A percentile compares a stretch with the other conserved stretches of the same genome.
These are phyloP conservation scores for Talaromyces sp. DNA, from an alignment of 2,329 filamentous ascomycete species.

Conservation along the genomic window DNA sequence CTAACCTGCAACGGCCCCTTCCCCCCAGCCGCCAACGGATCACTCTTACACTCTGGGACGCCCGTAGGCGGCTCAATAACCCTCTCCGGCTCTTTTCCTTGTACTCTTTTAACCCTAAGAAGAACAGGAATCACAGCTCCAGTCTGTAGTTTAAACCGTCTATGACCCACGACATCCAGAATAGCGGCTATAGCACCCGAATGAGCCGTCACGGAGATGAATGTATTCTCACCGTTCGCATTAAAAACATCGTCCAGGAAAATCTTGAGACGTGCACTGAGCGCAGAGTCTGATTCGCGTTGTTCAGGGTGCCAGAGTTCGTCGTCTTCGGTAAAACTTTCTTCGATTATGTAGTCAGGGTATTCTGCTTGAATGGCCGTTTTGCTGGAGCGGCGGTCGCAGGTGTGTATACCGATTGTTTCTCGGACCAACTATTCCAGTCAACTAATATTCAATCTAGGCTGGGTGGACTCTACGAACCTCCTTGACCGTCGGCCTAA, in stretches of 20 bases:
- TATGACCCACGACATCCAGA: conserved; percentile 48
- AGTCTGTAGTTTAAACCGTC: conserved; percentile 48
- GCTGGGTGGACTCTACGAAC: conserved; percentile 19
- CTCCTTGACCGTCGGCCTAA: conserved; percentile 59
- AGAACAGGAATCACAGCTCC: conserved; percentile 55
- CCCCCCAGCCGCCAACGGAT: conserved; percentile 7
- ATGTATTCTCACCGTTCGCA: conserved; percentile 39
- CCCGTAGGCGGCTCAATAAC: conserved; percentile 29
- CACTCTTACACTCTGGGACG: conserved; percentile 27
- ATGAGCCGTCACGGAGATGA: conserved; percentile 58
- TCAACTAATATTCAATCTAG: neutral
- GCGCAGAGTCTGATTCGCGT: conserved; percentile 51
- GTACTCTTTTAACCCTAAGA: conserved; percentile 42
- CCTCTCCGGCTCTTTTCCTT: conserved; percentile 24
- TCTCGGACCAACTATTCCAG: conserved; percentile 52
- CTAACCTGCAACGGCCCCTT: conserved; percentile 11
- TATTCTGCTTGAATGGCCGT: conserved; percentile 51
- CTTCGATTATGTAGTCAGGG: conserved; percentile 53
- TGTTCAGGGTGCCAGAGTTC: conserved; percentile 51
- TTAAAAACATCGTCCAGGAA: conserved; percentile 57
- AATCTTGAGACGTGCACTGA: conserved; percentile 47
- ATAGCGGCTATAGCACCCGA: conserved; percentile 59
- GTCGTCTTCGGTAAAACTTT: conserved; percentile 55
- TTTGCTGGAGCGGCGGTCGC: conserved; percentile 55
- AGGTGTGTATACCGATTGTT: conserved; percentile 61